phyloP scores from a whole-genome alignment of 495 filamentous ascomycete species.

The Penicillium dipodomyicola region DNA sequence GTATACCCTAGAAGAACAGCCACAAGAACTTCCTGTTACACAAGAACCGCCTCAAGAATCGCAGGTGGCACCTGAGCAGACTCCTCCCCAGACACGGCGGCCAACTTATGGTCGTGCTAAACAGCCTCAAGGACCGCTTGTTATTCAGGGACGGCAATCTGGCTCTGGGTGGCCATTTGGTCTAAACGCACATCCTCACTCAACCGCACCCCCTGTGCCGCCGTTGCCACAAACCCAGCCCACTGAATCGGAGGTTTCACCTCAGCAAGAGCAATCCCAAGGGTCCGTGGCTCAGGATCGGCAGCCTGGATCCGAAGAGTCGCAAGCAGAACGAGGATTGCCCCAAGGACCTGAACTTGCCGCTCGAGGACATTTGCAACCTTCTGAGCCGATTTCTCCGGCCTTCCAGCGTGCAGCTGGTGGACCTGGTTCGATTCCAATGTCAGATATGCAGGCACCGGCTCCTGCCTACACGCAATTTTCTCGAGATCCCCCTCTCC shows the following conservation, averaged over 20 bases:
- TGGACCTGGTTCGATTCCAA: conserved; percentile 43
- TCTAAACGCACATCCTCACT: conserved; percentile 1
- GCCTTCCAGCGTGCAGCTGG: conserved; percentile 42
- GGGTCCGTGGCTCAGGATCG: background rate
- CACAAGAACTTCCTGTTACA: background rate
- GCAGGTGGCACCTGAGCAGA: background rate
- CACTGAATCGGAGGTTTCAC: background rate
- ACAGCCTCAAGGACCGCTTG: conserved; percentile 3
- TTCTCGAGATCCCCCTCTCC: conserved; percentile 20
- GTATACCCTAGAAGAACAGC: background rate
- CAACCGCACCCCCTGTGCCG: conserved; percentile 6
- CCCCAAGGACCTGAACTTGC: background rate
- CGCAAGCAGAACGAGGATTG: background rate
- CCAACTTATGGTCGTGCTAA: background rate
- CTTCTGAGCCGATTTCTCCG: conserved; percentile 40
- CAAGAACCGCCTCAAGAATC: background rate
- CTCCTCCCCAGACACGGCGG: background rate
- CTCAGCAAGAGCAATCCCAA: background rate
- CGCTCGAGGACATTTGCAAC: background rate
- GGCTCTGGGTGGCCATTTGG: conserved; percentile 11
- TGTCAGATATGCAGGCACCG: conserved; percentile 44
- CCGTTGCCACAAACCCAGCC: conserved; percentile 5
- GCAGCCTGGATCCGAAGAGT: background rate
- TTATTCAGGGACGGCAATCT: conserved; percentile 10
- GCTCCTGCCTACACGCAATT: conserved; percentile 35